Evolutionary conservation across 2,329 filamentous ascomycete genomes (phyloP).

Genomic region (Pseudocercospora macadamiae): DNA sequence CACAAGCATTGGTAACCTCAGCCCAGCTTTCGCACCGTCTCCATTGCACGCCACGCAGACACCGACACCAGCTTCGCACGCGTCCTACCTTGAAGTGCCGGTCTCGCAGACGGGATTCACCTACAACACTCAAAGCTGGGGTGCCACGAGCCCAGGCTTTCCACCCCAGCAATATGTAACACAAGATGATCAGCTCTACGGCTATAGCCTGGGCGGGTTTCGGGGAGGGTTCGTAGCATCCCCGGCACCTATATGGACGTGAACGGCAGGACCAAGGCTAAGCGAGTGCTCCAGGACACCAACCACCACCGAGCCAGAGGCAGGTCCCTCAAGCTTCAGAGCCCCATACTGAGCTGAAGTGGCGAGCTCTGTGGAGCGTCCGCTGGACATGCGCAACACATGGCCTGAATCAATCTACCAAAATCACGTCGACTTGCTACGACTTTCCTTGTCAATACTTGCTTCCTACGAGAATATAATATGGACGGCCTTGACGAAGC

Average conservation of each 20-base stretch:
- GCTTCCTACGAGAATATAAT: slow-evolving; percentile 2
- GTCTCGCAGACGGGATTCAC: slow-evolving; percentile 33
- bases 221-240: slow-evolving; percentile 40
- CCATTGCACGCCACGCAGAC: slow-evolving; percentile 43
- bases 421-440: neutral
- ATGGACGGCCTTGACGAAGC: slow-evolving; percentile 16
- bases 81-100: slow-evolving; percentile 51
- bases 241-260: slow-evolving; percentile 39
- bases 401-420: neutral
- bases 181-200: slow-evolving; percentile 46
- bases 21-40: slow-evolving; percentile 55
- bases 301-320: slow-evolving; percentile 23
- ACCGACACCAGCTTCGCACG: slow-evolving; percentile 33
- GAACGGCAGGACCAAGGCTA: slow-evolving; percentile 30
- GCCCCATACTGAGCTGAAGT: neutral
- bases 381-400: neutral
- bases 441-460: slow-evolving; percentile 16
- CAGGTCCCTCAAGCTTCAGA: slow-evolving; percentile 24
- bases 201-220: slow-evolving; percentile 32
- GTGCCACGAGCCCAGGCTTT: slow-evolving; percentile 39
- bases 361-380: neutral
- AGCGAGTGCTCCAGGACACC: slow-evolving; percentile 34
- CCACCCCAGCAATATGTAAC: slow-evolving; percentile 38
- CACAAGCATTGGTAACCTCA: slow-evolving; percentile 46
- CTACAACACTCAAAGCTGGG: slow-evolving; percentile 37